Evolutionary conservation across 2,329 filamentous ascomycete species (phyloP).

Genomic region (Cryphonectria nitschkei): DNA sequence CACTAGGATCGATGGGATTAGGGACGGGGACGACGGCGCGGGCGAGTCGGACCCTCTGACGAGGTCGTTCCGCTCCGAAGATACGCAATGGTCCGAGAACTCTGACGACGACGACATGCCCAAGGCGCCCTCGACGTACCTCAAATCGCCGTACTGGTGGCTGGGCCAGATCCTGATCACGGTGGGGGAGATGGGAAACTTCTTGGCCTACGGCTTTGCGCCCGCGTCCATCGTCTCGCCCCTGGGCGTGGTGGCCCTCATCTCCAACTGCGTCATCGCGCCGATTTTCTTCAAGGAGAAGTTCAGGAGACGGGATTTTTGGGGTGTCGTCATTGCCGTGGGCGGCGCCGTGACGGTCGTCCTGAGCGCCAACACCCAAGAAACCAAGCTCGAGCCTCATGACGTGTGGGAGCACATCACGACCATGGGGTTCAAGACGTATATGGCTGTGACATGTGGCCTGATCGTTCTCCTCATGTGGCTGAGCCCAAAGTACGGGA

Average conservation of each 20-base stretch:
- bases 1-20: slow-evolving; percentile 40
- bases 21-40: slow-evolving; percentile 37
- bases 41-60: slow-evolving; percentile 57
- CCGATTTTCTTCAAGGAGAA: slow-evolving; percentile 90
- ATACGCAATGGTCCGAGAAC: slow-evolving; percentile 43
- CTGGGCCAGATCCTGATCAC: slow-evolving; percentile 89
- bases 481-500: slow-evolving; percentile 82
- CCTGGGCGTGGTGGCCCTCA: slow-evolving; percentile 91
- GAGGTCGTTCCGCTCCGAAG: slow-evolving; percentile 52
- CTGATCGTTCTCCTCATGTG: slow-evolving; percentile 81
- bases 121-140: slow-evolving; percentile 68
- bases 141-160: slow-evolving; percentile 97
- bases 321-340: slow-evolving; percentile 86
- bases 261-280: slow-evolving; percentile 96
- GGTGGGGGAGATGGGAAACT: slow-evolving; percentile 92
- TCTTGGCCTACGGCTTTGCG: slow-evolving; percentile 95
- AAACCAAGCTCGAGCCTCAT: slow-evolving; percentile 87
- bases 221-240: slow-evolving; percentile 97
- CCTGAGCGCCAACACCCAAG: slow-evolving; percentile 84
- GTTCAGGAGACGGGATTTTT: slow-evolving; percentile 82
- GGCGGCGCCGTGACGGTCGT: slow-evolving; percentile 90
- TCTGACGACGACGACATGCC: slow-evolving; percentile 38
- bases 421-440: slow-evolving; percentile 86
- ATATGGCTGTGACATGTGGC: slow-evolving; percentile 74
- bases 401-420: slow-evolving; percentile 91